phyloP scores from a whole-genome alignment of 2,329 filamentous ascomycete genomes.

The Exophiala alcalophila region DNA sequence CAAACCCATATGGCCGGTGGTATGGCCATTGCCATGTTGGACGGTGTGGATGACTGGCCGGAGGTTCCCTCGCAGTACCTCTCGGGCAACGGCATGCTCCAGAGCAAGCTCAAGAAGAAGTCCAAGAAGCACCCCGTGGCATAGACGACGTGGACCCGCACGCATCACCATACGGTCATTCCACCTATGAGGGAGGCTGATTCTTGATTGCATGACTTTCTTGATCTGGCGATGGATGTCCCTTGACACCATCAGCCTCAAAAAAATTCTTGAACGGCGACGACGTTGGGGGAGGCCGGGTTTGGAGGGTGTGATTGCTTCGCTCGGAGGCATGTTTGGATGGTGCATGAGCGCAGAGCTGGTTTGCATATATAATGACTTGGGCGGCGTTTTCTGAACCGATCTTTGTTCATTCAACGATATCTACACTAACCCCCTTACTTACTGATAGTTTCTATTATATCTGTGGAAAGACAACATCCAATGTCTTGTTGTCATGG shows the following conservation, averaged over 20 bases:
- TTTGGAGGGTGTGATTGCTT: too few relatives aligned
- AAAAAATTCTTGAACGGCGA: too few relatives aligned
- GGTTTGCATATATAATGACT: conserved; percentile 3
- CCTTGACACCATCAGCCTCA: too few relatives aligned
- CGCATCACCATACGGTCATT: conserved; percentile 1
- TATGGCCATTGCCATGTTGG: conserved; percentile 55
- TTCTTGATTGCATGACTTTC: too few relatives aligned
- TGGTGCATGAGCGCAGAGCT: not conserved
- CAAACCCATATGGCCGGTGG: conserved; percentile 54
- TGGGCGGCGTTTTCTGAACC: not conserved
- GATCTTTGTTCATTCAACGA: not conserved
- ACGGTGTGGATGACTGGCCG: conserved; percentile 38
- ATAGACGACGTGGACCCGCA: conserved; percentile 2
- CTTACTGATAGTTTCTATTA: conserved; percentile 1
- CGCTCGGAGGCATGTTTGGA: not conserved
- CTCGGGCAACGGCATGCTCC: conserved; percentile 19
- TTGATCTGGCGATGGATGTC: too few relatives aligned
- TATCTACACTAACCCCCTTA: not conserved
- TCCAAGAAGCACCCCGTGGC: conserved; percentile 16
- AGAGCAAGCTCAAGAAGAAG: conserved; percentile 23
- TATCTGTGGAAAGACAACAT: not conserved
- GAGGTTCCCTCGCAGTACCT: conserved; percentile 29
- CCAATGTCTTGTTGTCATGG: not conserved
- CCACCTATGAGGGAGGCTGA: not conserved
- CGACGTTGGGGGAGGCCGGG: too few relatives aligned